Conservation (phyloP, 768 basidiomycete genomes). For the Tylopilus sp. region DNA sequence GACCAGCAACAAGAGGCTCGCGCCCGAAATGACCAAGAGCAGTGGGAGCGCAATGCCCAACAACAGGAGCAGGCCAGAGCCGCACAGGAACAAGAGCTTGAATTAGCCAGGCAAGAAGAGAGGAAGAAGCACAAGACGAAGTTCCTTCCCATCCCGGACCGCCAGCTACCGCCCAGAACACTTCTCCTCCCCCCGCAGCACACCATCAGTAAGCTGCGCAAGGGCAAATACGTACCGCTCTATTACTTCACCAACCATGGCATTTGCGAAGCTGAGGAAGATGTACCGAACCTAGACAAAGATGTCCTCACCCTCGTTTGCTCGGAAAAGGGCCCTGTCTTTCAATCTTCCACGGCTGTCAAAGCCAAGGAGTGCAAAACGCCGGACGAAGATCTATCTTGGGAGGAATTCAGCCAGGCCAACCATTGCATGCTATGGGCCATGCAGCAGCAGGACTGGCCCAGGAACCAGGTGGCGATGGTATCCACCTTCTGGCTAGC, state of each 20-base stretch:
- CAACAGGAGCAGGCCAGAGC: too few species aligned
- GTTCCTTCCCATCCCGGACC: not conserved
- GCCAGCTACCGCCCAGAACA: not conserved
- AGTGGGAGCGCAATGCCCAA: too few species aligned
- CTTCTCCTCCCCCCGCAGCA: not conserved
- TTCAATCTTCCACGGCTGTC: not conserved
- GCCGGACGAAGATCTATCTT: not conserved
- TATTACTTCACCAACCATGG: not conserved
- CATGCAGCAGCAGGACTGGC: not conserved
- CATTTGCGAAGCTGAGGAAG: too few species aligned
- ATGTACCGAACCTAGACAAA: too few species aligned
- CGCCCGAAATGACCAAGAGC: too few species aligned
- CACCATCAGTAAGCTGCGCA: not conserved
- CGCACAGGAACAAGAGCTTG: not conserved
- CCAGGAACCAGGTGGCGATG: not conserved
- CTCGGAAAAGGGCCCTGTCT: not conserved
- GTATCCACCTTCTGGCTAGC: not conserved
- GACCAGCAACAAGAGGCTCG: too few species aligned
- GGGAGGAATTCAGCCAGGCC: not conserved
- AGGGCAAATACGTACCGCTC: not conserved
- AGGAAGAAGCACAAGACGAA: not conserved
- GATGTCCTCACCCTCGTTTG: too few species aligned
- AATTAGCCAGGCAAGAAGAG: not conserved
- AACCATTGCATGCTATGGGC: not conserved
- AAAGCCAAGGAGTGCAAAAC: not conserved